Conservation (phyloP, 805 yeast species). For the Schwanniomyces polymorphus region DNA sequence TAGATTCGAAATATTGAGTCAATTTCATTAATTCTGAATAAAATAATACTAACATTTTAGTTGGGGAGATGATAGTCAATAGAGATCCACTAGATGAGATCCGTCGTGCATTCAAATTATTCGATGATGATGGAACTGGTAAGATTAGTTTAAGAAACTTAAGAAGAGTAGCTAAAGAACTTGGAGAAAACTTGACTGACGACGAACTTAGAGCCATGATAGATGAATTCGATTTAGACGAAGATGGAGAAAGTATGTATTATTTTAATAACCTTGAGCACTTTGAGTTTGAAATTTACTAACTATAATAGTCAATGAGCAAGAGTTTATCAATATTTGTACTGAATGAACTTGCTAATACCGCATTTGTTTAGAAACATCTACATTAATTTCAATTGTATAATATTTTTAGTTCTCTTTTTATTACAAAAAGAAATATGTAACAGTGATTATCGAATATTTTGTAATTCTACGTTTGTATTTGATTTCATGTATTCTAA, state of each 20-base stretch:
- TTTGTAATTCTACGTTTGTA: too few relatives aligned
- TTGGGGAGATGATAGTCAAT: conserved; percentile 77
- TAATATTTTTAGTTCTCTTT: background rate
- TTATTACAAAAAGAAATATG: background rate
- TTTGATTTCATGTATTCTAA: too few relatives aligned
- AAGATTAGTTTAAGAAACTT: conserved; percentile 79
- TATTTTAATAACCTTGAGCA: background rate
- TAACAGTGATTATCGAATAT: background rate
- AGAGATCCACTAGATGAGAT: conserved; percentile 95
- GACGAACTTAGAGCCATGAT: conserved; percentile 96
- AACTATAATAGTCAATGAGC: conserved; percentile 61
- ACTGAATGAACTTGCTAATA: conserved; percentile 47
- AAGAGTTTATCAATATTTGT: conserved; percentile 87
- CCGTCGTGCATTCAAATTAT: conserved; percentile 81
- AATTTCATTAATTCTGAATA: background rate
- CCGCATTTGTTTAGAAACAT: background rate
- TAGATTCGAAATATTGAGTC: background rate
- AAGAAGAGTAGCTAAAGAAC: conserved; percentile 85
- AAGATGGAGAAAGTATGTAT: conserved; percentile 82
- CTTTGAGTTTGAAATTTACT: conserved; percentile 16
- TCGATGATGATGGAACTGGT: conserved; percentile 88
- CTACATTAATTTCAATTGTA: background rate
- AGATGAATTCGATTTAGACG: conserved; percentile 94
- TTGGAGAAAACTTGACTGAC: conserved; percentile 89
- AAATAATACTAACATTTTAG: conserved; percentile 23